Evolutionary conservation across 2,329 filamentous ascomycete species (phyloP).

Genomic region (Aspergillus fischeri): DNA sequence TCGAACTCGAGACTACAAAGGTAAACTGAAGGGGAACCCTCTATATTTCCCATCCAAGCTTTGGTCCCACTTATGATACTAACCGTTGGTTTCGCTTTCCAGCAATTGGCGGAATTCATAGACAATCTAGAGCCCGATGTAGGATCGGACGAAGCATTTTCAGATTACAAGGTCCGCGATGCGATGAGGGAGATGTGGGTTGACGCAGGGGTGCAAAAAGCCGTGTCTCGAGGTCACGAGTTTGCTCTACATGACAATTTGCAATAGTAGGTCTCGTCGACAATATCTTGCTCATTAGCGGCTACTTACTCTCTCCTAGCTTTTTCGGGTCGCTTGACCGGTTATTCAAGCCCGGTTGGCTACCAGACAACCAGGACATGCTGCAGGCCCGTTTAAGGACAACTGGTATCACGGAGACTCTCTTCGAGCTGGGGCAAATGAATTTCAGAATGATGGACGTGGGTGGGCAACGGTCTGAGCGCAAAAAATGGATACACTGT

Average conservation of each 20-base stretch:
- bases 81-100: neutral
- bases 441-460: slow-evolving; percentile 98
- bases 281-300: slow-evolving; percentile 1
- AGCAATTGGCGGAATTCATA: slow-evolving; percentile 76
- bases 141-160: slow-evolving; percentile 74
- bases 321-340: slow-evolving; percentile 78
- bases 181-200: slow-evolving; percentile 82
- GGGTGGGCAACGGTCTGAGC: slow-evolving; percentile 84
- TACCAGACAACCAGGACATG: slow-evolving; percentile 92
- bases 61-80: neutral
- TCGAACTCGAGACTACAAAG: slow-evolving; percentile 74
- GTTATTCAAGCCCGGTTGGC: slow-evolving; percentile 70
- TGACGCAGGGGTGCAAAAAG: slow-evolving; percentile 76
- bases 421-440: slow-evolving; percentile 85
- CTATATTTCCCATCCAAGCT: neutral
- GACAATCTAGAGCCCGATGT: slow-evolving; percentile 73
- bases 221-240: slow-evolving; percentile 92
- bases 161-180: slow-evolving; percentile 56
- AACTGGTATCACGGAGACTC: slow-evolving; percentile 91
- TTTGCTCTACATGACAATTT: slow-evolving; percentile 95
- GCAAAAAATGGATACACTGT: slow-evolving; percentile 97
- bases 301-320: slow-evolving; percentile 45
- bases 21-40: slow-evolving; percentile 47
- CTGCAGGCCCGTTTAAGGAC: slow-evolving; percentile 85
- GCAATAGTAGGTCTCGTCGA: slow-evolving; percentile 65